Base-by-base conservation (phyloP, 768 basidiomycete genomes). In the Hebeloma cylindrosporum region DNA sequence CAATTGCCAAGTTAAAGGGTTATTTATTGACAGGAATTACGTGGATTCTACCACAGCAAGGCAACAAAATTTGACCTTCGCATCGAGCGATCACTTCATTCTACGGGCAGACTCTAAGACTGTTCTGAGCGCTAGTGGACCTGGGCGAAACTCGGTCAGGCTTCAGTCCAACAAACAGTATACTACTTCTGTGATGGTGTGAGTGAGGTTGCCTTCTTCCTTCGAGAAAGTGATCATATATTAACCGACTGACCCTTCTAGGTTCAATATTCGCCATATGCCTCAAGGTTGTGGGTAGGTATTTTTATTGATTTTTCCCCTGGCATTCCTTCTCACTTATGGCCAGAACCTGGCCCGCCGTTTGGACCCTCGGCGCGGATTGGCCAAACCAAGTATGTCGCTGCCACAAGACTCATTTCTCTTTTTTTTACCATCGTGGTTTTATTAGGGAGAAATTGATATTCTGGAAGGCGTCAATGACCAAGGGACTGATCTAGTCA, bases 391-490 rank as follows among this genome's bases (percentile, higher is more conserved):
- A 59, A 45, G 66, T 63, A 37, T 26, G 52, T 18, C 47, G 17
- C 34, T 35, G 7, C 7, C 11, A 23, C 16, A 43, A 34, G 30
- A 21, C 8, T 45, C 44, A 7, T 3, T 16, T 13, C 16, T 16
- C 4, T 26, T 37, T 25, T 38, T 31, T 21, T 36, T 45, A 13
- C 30, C 27, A 29, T 3, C 23, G 11, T 23, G 3, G 22, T 26
- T 37, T 37, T 37, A n/a, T 35, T 43, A 74, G 69, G 75, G 74
- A 13, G 72, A 75, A 54, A 63, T 74, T 16, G 74, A 81, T 57
- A 76, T 81, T 25, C 48, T 80, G 26, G 78, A 80, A 56, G 78
- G 80, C 30, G 78, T 83, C 10, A 85, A 86, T 53, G 65, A 80
- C 51, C 67, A 72, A 41, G 54, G 57, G 5, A 73, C 78, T 1